These are phyloP conservation scores for Yamadazyma takamatsuzukensis DNA, from an alignment of 805 yeast species.

Conservation along the genomic window DNA sequence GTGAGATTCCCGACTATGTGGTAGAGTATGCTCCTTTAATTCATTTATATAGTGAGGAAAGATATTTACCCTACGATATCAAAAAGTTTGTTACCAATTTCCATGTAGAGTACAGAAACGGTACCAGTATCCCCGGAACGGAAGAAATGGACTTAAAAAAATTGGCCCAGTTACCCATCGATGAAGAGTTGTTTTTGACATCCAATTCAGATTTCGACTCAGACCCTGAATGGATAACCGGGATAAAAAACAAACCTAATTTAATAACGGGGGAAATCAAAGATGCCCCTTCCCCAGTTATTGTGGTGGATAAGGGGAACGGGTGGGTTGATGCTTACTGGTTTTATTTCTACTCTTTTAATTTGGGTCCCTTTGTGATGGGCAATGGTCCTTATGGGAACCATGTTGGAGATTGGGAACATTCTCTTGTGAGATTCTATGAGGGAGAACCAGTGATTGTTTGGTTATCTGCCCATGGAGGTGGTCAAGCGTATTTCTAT, in stretches of 20 bases:
- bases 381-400: conserved; percentile 97
- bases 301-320: conserved; percentile 88
- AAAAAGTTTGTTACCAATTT: conserved; percentile 65
- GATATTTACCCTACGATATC: conserved; percentile 80
- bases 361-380: conserved; percentile 95
- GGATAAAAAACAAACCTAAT: conserved; percentile 62
- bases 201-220: conserved; percentile 65
- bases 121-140: conserved; percentile 36
- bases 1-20: conserved; percentile 63
- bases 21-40: conserved; percentile 71
- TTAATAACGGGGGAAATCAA: conserved; percentile 65
- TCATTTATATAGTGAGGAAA: conserved; percentile 84
- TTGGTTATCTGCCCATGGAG: conserved; percentile 99
- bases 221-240: conserved; percentile 84
- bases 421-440: conserved; percentile 78
- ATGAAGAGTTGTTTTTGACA: conserved; percentile 51
- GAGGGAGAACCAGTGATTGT: conserved; percentile 76
- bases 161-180: conserved; percentile 28
- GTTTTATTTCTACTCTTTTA: conserved; percentile 94
- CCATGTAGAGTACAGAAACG: conserved; percentile 50
- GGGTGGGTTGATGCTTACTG: conserved; percentile 95
- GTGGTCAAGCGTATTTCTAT: conserved; percentile 86
- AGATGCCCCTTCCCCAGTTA: conserved; percentile 74
- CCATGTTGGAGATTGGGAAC: conserved; percentile 99
- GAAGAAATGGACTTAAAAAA: conserved; percentile 29